These are phyloP conservation scores for Tubosaeta brunneosetosa DNA, from an alignment of 768 basidiomycete species.

Conservation along the genomic window DNA sequence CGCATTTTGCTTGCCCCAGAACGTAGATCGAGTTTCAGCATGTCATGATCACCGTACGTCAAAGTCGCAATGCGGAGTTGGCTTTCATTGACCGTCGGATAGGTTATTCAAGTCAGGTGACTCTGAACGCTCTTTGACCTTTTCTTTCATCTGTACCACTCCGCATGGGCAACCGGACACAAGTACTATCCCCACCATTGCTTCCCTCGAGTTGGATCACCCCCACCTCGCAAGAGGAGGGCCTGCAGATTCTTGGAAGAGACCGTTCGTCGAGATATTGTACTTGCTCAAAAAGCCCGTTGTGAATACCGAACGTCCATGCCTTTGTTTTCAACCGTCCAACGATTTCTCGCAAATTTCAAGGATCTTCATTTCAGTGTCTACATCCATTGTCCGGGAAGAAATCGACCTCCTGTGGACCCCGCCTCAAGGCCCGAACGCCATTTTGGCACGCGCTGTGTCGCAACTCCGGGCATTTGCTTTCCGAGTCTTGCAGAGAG, in stretches of 20 bases:
- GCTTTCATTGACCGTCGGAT: not conserved
- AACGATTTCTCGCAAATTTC: slow-evolving; percentile 10
- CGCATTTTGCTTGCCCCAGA: not conserved
- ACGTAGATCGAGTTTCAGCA: not conserved
- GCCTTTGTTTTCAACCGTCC: slow-evolving; percentile 14
- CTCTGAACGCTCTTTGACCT: not conserved
- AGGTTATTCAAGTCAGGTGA: slow-evolving; percentile 7
- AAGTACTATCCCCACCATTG: not conserved
- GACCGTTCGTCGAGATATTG: slow-evolving; percentile 12
- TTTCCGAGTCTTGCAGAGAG: not conserved
- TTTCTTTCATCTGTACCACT: slow-evolving; percentile 12
- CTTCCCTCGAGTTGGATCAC: slow-evolving; percentile 3
- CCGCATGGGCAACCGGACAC: not conserved
- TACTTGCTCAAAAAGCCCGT: not conserved
- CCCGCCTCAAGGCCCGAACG: not conserved
- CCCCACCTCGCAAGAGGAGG: not conserved
- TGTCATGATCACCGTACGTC: not conserved
- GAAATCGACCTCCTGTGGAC: slow-evolving; percentile 1
- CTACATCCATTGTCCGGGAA: not conserved
- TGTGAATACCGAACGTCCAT: not conserved
- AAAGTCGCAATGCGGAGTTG: not conserved
- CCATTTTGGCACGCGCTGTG: not conserved
- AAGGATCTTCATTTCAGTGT: slow-evolving; percentile 10
- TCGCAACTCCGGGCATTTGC: not conserved
- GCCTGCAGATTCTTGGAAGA: slow-evolving; percentile 1